A percentile compares a stretch with the other conserved stretches of the same genome.
phyloP scores from a whole-genome alignment of 192 early-diverging fungal genomes.

The Backusella westeae region DNA sequence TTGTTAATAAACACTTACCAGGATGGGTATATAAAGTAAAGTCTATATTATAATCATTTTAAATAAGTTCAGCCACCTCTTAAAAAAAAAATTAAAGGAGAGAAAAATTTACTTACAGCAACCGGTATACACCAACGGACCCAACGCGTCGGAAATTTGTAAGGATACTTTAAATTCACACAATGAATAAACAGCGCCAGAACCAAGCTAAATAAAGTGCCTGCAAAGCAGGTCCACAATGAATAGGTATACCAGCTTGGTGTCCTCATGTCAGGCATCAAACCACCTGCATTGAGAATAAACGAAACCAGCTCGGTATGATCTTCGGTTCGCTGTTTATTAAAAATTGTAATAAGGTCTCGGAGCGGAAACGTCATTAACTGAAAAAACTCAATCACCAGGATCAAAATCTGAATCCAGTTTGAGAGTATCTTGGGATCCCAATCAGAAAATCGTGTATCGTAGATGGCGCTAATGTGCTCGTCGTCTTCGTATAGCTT shows the following conservation, averaged over 20 bases:
- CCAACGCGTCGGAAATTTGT: slow-evolving; percentile 45
- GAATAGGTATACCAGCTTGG: slow-evolving; percentile 51
- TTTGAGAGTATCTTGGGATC: slow-evolving; percentile 53
- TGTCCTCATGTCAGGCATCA: slow-evolving; percentile 50
- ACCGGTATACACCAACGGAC: slow-evolving; percentile 41
- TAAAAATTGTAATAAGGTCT: slow-evolving; percentile 54
- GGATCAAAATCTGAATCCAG: slow-evolving; percentile 66
- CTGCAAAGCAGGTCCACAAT: slow-evolving; percentile 44
- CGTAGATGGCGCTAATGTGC: slow-evolving; percentile 35
- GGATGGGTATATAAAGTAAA: slow-evolving; percentile 42
- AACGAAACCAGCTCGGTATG: slow-evolving; percentile 54
- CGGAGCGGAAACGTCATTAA: slow-evolving; percentile 75
- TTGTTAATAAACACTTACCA: slow-evolving; percentile 22
- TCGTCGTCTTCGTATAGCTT: slow-evolving; percentile 32
- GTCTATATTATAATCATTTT: slow-evolving; percentile 25
- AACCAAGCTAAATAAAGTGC: slow-evolving; percentile 32
- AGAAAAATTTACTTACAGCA: neutral
- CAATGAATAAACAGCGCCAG: slow-evolving; percentile 42
- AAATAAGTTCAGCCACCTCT: neutral
- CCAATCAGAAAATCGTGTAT: slow-evolving; percentile 33
- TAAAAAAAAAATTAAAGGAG: neutral
- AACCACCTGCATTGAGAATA: slow-evolving; percentile 51
- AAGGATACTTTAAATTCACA: slow-evolving; percentile 41
- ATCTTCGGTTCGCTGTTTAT: slow-evolving; percentile 13
- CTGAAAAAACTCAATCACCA: slow-evolving; percentile 78